A percentile compares a stretch with the other conserved stretches of the same genome.
Conservation (phyloP, 345 rosid species). For the Isatis tinctoria region DNA sequence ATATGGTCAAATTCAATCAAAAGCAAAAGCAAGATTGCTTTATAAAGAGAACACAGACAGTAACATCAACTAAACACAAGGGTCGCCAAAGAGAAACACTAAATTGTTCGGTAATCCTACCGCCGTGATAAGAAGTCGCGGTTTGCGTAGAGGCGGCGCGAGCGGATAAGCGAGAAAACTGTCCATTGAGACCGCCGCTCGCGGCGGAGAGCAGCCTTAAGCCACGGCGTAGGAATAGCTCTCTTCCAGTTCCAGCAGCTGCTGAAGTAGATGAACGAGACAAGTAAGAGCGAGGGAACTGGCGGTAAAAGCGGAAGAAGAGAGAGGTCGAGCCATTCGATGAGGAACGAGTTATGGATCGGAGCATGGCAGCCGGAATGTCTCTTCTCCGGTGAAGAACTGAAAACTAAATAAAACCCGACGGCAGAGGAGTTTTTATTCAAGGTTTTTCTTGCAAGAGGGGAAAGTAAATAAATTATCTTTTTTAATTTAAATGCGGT, state of each 20-base stretch:
- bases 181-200: slow-evolving; percentile 1
- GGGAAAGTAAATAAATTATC: background rate
- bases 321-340: slow-evolving; percentile 35
- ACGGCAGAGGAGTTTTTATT: background rate
- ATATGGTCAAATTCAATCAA: background rate
- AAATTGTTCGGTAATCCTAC: background rate
- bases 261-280: slow-evolving; percentile 19
- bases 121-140: slow-evolving; percentile 24
- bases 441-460: too few species aligned
- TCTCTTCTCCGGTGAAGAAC: slow-evolving; percentile 15
- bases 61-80: background rate
- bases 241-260: slow-evolving; percentile 35
- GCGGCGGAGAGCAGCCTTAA: slow-evolving; percentile 18
- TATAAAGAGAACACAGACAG: background rate
- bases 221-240: background rate
- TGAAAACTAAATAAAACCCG: background rate
- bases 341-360: slow-evolving; percentile 41
- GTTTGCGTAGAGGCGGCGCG: slow-evolving; percentile 59
- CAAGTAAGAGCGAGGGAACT: slow-evolving; percentile 30
- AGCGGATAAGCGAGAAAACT: slow-evolving; percentile 45
- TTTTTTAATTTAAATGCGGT: background rate
- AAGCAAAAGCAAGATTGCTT: background rate
- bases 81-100: background rate
- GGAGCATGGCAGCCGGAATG: slow-evolving; percentile 40
- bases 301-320: slow-evolving; percentile 31